These are phyloP conservation scores for Neofusicoccum laricinum DNA, from an alignment of 2,329 filamentous ascomycete genomes.

Conservation along the genomic window DNA sequence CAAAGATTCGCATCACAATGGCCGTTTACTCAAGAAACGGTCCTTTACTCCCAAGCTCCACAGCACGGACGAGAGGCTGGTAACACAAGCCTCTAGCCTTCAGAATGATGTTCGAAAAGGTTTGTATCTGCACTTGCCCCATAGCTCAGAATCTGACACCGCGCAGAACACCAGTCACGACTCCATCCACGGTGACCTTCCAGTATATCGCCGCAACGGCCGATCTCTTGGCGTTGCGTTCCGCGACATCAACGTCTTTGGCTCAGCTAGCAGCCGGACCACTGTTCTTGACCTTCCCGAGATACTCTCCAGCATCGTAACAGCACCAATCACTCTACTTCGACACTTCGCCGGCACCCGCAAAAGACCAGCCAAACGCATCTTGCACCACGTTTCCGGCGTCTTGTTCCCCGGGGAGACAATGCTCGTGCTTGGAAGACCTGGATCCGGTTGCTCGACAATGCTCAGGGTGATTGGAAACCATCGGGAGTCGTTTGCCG, in stretches of 20 bases:
- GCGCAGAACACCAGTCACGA: neutral
- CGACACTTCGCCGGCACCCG: slow-evolving; percentile 38
- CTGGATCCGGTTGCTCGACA: slow-evolving; percentile 68
- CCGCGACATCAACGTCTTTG: slow-evolving; percentile 62
- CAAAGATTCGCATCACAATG: neutral
- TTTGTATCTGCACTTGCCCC: neutral
- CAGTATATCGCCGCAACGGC: neutral
- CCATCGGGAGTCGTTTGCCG: slow-evolving; percentile 56
- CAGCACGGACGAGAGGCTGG: neutral
- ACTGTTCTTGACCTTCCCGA: slow-evolving; percentile 59
- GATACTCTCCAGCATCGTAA: slow-evolving; percentile 49
- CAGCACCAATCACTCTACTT: slow-evolving; percentile 36
- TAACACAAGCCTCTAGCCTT: neutral
- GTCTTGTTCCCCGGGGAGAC: slow-evolving; percentile 72
- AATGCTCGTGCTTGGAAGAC: slow-evolving; percentile 66
- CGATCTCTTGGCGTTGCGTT: slow-evolving; percentile 62
- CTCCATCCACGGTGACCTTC: neutral
- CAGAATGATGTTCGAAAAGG: neutral
- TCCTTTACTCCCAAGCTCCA: neutral
- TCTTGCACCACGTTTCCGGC: slow-evolving; percentile 63
- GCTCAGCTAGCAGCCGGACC: slow-evolving; percentile 58
- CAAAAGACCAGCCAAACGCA: slow-evolving; percentile 57
- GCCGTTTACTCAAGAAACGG: neutral
- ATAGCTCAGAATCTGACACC: neutral
- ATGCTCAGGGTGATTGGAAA: slow-evolving; percentile 69